These are phyloP conservation scores for Endocarpon pusillum DNA, from an alignment of 495 filamentous ascomycete species.

Conservation along the genomic window DNA sequence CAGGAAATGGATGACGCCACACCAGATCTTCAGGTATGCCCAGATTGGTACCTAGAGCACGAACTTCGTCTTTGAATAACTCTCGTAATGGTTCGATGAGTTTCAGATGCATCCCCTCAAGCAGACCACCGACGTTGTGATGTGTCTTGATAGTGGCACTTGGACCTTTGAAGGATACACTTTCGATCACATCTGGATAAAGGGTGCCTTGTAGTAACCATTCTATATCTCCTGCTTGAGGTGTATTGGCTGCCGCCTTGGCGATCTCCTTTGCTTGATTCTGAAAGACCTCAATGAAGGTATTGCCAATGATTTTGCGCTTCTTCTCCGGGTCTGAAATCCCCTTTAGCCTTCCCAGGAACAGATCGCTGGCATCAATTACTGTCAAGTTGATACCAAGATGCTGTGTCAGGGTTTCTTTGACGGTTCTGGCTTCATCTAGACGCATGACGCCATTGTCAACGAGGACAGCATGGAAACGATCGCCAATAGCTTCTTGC, in stretches of 20 bases:
- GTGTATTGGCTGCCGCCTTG: conserved; percentile 40
- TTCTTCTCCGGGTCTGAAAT: conserved; percentile 77
- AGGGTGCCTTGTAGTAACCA: conserved; percentile 79
- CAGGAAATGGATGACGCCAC: conserved; percentile 70
- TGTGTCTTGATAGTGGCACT: conserved; percentile 70
- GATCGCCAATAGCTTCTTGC: conserved; percentile 63
- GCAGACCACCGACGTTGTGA: conserved; percentile 69
- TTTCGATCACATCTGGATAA: conserved; percentile 57
- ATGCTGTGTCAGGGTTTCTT: conserved; percentile 54
- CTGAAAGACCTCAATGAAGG: conserved; percentile 81
- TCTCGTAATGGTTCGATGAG: conserved; percentile 66
- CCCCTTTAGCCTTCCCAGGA: conserved; percentile 57
- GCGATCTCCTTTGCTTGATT: conserved; percentile 62
- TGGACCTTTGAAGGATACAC: conserved; percentile 67
- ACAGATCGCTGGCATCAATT: conserved; percentile 59
- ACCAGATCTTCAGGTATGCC: conserved; percentile 64
- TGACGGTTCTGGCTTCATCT: conserved; percentile 65
- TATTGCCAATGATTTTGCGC: conserved; percentile 78
- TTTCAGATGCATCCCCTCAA: conserved; percentile 40
- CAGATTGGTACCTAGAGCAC: conserved; percentile 59
- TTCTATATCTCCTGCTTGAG: conserved; percentile 50
- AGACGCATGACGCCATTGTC: conserved; percentile 80
- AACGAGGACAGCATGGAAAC: conserved; percentile 79
- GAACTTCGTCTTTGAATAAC: conserved; percentile 67
- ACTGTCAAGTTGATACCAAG: conserved; percentile 85